Evolutionary conservation across 106 monocot genomes (phyloP), one percentile per base, ranked within the genome.

Genomic region (Dendrobium chrysotoxum): DNA sequence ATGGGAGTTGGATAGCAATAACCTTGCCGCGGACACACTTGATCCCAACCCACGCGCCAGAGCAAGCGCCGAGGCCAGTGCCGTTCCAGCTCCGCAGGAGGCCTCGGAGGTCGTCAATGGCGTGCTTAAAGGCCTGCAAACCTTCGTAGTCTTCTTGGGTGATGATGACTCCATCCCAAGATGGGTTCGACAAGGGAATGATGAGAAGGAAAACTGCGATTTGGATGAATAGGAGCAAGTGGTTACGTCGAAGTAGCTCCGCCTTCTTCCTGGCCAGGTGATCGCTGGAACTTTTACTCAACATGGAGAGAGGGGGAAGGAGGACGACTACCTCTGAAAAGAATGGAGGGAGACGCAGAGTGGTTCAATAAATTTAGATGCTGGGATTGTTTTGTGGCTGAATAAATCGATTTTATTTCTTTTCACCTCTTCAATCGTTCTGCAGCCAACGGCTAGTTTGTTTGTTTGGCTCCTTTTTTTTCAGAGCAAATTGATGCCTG

Each of bases 11-110:
- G 81, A 96, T 93, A 10, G 91, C 89, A 65, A 96, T 86, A 72
- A 93, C 96, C 42, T 90, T 85, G 2, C 96, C 96, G 0, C 71
- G 78, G 42, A 85, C 93, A 74, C 96, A 96, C 78, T 96, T 96
- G 88, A 96, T 93, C 38, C 96, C 96, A 13, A 28, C 67, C 96
- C 96, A 96, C 1, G 26, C 58, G 31, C 96, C 96, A 67, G 93
- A 90, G 86, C 96, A 96, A 3, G 96, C 93, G 16, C 78, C 88
- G 57, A 87, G 72, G 77, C 90, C 91, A 65, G 90, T 84, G 81
- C 55, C 90, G 82, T 96, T 96, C 96, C 96, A 96, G 88, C 78
- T 87, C 9, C 80, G 54, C 4, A 96, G 87, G 41, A 87, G 23
- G 2, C 93, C 90, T 11, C 45, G 47, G 9, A 91, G 89, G 77